Percentiles rank a stretch among this genome's conserved stretches.
phyloP scores from a whole-genome alignment of 495 filamentous ascomycete species.

The Penicillium waksmanii region DNA sequence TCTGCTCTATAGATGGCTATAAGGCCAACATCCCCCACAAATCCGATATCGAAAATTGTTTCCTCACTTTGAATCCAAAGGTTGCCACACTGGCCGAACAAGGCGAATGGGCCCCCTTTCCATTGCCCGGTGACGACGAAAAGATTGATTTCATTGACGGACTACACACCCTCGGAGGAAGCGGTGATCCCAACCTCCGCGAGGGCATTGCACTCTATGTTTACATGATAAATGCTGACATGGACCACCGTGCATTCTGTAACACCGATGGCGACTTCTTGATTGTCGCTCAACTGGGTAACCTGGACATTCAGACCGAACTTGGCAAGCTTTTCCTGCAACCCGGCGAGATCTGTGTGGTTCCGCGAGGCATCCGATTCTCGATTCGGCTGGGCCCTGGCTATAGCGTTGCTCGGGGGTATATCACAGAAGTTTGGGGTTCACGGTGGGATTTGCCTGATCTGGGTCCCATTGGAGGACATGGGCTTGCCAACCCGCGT shows the following conservation, averaged over 20 bases:
- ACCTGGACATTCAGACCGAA: conserved; percentile 47
- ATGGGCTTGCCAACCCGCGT: conserved; percentile 44
- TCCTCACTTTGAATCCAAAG: conserved; percentile 44
- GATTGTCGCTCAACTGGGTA: conserved; percentile 43
- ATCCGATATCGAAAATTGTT: conserved; percentile 44
- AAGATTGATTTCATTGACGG: conserved; percentile 46
- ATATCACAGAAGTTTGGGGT: conserved; percentile 47
- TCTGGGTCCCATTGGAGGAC: conserved; percentile 43
- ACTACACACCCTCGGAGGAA: conserved; percentile 44
- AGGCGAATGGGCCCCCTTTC: conserved; percentile 48
- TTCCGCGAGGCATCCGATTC: conserved; percentile 44
- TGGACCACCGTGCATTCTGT: conserved; percentile 39
- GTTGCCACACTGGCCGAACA: conserved; percentile 41
- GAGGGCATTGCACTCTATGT: conserved; percentile 22
- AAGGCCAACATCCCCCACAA: conserved; percentile 35
- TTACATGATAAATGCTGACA: conserved; percentile 18
- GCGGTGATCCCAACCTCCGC: conserved; percentile 27
- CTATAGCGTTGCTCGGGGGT: conserved; percentile 33
- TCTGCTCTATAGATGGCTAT: conserved; percentile 37
- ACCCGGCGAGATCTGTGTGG: conserved; percentile 47
- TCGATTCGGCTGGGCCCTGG: conserved; percentile 29
- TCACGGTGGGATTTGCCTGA: conserved; percentile 46
- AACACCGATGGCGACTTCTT: conserved; percentile 49
- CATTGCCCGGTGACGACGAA: conserved; percentile 36
- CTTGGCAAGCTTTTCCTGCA: conserved; percentile 46